Conservation (phyloP, 129 eudicot genomes). For the Flaveria robusta region DNA sequence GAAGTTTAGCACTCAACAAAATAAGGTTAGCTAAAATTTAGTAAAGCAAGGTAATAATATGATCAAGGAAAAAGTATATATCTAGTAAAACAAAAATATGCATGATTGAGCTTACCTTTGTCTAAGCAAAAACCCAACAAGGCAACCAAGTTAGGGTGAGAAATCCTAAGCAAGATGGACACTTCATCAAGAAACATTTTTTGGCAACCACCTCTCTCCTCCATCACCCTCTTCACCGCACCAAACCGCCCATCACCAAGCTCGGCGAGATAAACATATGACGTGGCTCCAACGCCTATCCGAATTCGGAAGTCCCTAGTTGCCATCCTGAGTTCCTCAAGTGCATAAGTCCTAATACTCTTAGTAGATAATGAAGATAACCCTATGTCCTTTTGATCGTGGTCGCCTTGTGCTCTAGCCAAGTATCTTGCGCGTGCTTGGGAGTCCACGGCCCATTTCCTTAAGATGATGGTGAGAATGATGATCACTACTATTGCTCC, state of each 20-base stretch:
- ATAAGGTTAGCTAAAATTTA: not conserved
- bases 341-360: slow-evolving; percentile 59
- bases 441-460: slow-evolving; percentile 47
- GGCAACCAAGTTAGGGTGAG: slow-evolving; percentile 80
- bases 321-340: slow-evolving; percentile 64
- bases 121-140: slow-evolving; percentile 82
- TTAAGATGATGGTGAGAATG: slow-evolving; percentile 46
- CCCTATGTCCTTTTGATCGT: slow-evolving; percentile 8
- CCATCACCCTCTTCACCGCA: slow-evolving; percentile 77
- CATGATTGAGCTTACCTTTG: slow-evolving; percentile 51
- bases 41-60: not conserved
- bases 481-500: slow-evolving; percentile 57
- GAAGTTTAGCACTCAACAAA: not conserved
- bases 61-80: not conserved
- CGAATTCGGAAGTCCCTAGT: slow-evolving; percentile 63
- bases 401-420: slow-evolving; percentile 25
- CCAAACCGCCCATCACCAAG: slow-evolving; percentile 70
- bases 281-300: slow-evolving; percentile 78
- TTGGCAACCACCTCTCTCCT: slow-evolving; percentile 76
- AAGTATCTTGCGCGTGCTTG: slow-evolving; percentile 34
- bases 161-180: slow-evolving; percentile 80
- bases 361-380: slow-evolving; percentile 30
- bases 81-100: slow-evolving; percentile 14
- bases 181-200: slow-evolving; percentile 84
- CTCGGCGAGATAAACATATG: slow-evolving; percentile 77